Conservation (phyloP, 2,329 filamentous ascomycete genomes). For the Neofusicoccum umdonicola region DNA sequence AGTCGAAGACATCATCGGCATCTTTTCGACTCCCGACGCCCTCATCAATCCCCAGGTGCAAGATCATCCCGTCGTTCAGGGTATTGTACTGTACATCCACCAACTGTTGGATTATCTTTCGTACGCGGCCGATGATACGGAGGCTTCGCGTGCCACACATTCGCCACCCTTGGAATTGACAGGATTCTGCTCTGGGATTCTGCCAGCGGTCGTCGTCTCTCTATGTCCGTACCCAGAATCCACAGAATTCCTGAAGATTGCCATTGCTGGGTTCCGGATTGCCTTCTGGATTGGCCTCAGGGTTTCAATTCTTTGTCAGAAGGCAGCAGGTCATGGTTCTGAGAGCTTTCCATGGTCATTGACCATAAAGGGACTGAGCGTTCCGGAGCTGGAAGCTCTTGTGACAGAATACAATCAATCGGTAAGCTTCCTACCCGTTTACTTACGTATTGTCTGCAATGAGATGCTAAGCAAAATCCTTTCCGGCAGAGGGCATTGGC, state of each 20-base stretch:
- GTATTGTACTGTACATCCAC: not conserved
- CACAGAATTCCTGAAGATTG: not conserved
- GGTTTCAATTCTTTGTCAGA: not conserved
- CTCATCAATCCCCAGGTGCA: not conserved
- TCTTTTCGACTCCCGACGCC: not conserved
- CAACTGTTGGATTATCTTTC: not conserved
- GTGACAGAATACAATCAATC: not conserved
- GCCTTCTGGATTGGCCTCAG: conserved; percentile 17
- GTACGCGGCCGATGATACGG: not conserved
- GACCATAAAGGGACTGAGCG: not conserved
- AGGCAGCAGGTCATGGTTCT: not conserved
- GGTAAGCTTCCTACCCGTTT: not conserved
- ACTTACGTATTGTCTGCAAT: too few species aligned
- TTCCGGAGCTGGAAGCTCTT: not conserved
- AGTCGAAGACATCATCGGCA: not conserved
- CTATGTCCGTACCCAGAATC: not conserved
- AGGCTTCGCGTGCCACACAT: not conserved
- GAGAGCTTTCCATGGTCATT: not conserved
- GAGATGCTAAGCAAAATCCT: too few species aligned
- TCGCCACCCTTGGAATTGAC: not conserved
- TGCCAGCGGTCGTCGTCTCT: conserved; percentile 12
- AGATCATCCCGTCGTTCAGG: not conserved
- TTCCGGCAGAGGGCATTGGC: not conserved
- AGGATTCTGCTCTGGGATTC: conserved; percentile 18
- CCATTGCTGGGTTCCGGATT: conserved; percentile 1